phyloP scores from a whole-genome alignment of 1,139 yeast species.

The Debaryomyces psychrophilus region DNA sequence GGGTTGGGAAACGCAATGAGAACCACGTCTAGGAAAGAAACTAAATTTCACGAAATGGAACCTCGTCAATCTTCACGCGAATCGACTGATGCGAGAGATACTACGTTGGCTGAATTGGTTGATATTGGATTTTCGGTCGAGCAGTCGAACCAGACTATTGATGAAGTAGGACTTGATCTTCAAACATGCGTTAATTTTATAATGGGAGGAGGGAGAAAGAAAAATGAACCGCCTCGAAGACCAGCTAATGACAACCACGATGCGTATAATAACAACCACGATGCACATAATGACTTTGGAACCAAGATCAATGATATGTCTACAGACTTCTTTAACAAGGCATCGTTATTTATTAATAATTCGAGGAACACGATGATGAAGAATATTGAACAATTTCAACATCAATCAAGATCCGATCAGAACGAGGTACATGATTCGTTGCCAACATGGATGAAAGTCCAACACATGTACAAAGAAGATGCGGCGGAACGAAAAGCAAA shows the following conservation, averaged over 20 bases:
- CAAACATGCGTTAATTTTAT: constrained; percentile 69
- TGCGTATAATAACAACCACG: constrained; percentile 14
- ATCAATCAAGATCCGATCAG: constrained; percentile 27
- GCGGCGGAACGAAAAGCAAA: constrained; percentile 40
- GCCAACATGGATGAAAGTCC: constrained; percentile 83
- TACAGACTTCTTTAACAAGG: constrained; percentile 61
- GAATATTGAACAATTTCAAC: constrained; percentile 64
- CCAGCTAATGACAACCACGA: background rate
- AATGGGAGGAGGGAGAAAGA: constrained; percentile 45
- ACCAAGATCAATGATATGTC: constrained; percentile 62
- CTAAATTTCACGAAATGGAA: background rate
- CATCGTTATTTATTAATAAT: constrained; percentile 60
- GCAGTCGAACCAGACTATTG: constrained; percentile 63
- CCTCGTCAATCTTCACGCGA: background rate
- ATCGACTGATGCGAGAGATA: constrained; percentile 37
- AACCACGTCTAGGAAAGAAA: background rate
- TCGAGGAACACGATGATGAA: constrained; percentile 66
- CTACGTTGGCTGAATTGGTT: constrained; percentile 65
- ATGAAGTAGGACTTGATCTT: constrained; percentile 58
- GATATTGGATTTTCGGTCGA: constrained; percentile 80
- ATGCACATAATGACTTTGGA: constrained; percentile 19
- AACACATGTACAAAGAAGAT: constrained; percentile 48
- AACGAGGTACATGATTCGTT: constrained; percentile 35
- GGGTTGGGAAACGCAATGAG: background rate
- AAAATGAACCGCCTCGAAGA: background rate